Percentiles rank a stretch among this genome's conserved stretches.
Conservation (phyloP, 371 early-diverging fungal genomes). For the Mortierella sp. region DNA sequence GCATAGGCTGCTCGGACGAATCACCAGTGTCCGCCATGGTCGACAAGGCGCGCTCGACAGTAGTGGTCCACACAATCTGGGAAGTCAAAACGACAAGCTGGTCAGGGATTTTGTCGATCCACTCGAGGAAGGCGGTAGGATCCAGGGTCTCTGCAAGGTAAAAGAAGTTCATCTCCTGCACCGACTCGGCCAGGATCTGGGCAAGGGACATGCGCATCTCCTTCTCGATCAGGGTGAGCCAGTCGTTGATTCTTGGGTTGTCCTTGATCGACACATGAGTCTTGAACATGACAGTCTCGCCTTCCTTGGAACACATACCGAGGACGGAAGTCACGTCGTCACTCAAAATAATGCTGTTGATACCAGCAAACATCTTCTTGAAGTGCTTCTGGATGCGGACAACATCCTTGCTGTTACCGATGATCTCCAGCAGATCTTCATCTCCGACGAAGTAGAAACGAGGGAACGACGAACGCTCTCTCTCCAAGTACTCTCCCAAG, state of each 20-base stretch:
- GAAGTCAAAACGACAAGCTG: constrained; percentile 94
- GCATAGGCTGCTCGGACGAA: constrained; percentile 63
- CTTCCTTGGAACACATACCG: constrained; percentile 95
- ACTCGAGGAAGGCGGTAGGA: constrained; percentile 75
- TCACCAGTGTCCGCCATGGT: constrained; percentile 61
- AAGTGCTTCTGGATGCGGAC: constrained; percentile 97
- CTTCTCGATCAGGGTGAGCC: constrained; percentile 94
- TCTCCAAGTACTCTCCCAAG: constrained; percentile 97
- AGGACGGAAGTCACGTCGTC: constrained; percentile 82
- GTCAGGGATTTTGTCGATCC: constrained; percentile 94
- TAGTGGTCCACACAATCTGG: constrained; percentile 93
- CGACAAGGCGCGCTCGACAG: constrained; percentile 83
- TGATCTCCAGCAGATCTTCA: constrained; percentile 98
- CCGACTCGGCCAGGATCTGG: constrained; percentile 79
- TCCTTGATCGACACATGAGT: constrained; percentile 86
- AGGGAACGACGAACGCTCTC: constrained; percentile 97
- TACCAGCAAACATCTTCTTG: constrained; percentile 99
- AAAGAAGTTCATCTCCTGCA: constrained; percentile 74
- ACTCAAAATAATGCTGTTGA: constrained; percentile 85
- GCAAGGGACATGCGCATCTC: constrained; percentile 94
- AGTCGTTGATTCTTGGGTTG: constrained; percentile 95
- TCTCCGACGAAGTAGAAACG: constrained; percentile 99
- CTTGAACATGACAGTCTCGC: constrained; percentile 90
- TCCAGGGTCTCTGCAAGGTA: constrained; percentile 77
- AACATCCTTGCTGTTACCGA: constrained; percentile 98